Percentiles rank a stretch among this genome's conserved stretches.
Evolutionary conservation across 2,329 filamentous ascomycete species (phyloP).

Genomic region (Lasiodiplodia hormozganensis): DNA sequence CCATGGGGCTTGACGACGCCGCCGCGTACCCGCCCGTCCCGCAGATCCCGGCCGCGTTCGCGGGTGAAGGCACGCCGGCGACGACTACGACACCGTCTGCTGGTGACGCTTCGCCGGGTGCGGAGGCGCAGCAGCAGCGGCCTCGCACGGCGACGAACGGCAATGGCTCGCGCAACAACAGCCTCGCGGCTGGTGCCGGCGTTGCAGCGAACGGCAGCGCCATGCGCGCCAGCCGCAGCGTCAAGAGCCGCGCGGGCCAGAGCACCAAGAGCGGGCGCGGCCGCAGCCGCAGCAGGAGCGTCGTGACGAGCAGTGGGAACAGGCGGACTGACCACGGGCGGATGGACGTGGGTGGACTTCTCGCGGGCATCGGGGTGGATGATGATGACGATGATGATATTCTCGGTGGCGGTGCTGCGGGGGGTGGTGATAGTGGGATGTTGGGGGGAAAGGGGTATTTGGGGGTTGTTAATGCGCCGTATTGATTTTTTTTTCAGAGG

Average conservation of each 20-base stretch:
- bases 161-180: neutral
- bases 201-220: neutral
- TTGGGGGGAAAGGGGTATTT: neutral
- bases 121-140: neutral
- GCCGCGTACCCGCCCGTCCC: slow-evolving; percentile 10
- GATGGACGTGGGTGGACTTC: slow-evolving; percentile 42
- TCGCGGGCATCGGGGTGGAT: slow-evolving; percentile 44
- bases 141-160: neutral
- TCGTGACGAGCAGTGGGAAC: neutral
- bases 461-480: neutral
- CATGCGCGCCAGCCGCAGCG: slow-evolving; percentile 3
- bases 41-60: slow-evolving; percentile 13
- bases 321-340: slow-evolving; percentile 30
- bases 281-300: slow-evolving; percentile 30
- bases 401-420: slow-evolving; percentile 26
- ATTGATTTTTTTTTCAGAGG: neutral
- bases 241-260: slow-evolving; percentile 27
- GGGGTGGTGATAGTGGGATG: neutral
- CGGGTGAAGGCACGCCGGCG: slow-evolving; percentile 15
- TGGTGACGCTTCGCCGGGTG: neutral
- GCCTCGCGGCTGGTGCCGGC: neutral
- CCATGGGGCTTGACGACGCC: neutral
- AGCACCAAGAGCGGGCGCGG: slow-evolving; percentile 41
- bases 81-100: neutral
- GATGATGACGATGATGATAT: slow-evolving; percentile 34